These are phyloP conservation scores for Penicillium sp. DNA, from an alignment of 2,329 filamentous ascomycete species.

Conservation along the genomic window DNA sequence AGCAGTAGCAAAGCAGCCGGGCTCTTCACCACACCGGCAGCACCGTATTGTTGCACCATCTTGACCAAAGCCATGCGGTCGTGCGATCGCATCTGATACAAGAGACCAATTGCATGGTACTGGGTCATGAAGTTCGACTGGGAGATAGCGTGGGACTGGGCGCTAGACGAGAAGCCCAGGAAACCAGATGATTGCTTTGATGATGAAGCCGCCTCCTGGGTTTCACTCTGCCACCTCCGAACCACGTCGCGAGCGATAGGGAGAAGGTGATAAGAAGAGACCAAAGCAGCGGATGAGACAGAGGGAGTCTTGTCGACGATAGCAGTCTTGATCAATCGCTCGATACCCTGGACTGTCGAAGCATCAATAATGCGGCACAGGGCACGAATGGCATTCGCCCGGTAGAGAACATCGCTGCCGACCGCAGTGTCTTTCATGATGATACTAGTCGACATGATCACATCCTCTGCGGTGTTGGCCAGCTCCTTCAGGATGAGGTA, in stretches of 20 bases:
- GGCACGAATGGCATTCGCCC: slow-evolving; percentile 93
- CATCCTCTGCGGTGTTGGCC: slow-evolving; percentile 91
- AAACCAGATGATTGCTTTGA: slow-evolving; percentile 88
- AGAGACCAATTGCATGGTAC: slow-evolving; percentile 94
- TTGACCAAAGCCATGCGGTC: slow-evolving; percentile 98
- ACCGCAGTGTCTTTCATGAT: slow-evolving; percentile 99
- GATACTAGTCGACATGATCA: slow-evolving; percentile 99
- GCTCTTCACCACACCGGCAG: slow-evolving; percentile 89
- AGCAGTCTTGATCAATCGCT: slow-evolving; percentile 97
- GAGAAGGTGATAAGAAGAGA: slow-evolving; percentile 96
- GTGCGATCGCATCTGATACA: slow-evolving; percentile 97
- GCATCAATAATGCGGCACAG: slow-evolving; percentile 96
- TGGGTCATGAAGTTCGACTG: slow-evolving; percentile 98
- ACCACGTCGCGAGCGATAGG: slow-evolving; percentile 96
- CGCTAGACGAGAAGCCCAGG: slow-evolving; percentile 84
- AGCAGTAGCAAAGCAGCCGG: slow-evolving; percentile 90
- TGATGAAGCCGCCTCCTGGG: slow-evolving; percentile 90
- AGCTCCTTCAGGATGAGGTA: slow-evolving; percentile 98
- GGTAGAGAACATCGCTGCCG: slow-evolving; percentile 88
- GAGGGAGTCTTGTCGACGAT: slow-evolving; percentile 99
- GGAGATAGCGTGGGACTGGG: slow-evolving; percentile 66
- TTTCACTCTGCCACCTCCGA: slow-evolving; percentile 96
- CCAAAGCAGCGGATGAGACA: slow-evolving; percentile 90
- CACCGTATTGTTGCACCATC: slow-evolving; percentile 99
- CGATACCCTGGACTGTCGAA: slow-evolving; percentile 94